Evolutionary conservation across 1,284 basidiomycete species (phyloP).

Genomic region (Cutaneotrichosporon sp.): DNA sequence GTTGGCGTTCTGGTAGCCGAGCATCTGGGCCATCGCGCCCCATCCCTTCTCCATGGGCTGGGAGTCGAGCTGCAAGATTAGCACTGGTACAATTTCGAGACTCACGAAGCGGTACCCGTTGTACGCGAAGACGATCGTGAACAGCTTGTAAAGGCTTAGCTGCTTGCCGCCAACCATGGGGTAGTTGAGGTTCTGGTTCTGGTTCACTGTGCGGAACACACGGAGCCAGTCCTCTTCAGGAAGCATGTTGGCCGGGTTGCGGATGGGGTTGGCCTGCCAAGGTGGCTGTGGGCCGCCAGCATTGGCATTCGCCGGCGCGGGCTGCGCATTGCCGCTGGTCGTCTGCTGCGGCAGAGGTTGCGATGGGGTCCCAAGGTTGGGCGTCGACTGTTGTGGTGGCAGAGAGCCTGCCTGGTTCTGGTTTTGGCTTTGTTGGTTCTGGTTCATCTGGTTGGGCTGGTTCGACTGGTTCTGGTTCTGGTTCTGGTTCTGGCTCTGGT

Average conservation of each 20-base stretch:
- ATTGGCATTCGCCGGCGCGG: background rate
- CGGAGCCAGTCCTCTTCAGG: slow-evolving; percentile 20
- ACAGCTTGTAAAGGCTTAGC: slow-evolving; percentile 25
- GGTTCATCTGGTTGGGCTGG: background rate
- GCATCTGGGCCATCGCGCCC: slow-evolving; percentile 14
- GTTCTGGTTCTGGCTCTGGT: slow-evolving; percentile 9
- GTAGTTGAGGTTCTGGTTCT: slow-evolving; percentile 20
- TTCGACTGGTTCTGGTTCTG: background rate
- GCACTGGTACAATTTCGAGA: background rate
- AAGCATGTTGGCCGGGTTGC: slow-evolving; percentile 13
- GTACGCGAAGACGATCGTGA: slow-evolving; percentile 19
- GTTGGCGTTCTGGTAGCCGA: slow-evolving; percentile 16
- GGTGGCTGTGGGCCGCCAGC: background rate
- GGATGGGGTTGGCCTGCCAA: slow-evolving; percentile 8
- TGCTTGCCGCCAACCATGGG: slow-evolving; percentile 22
- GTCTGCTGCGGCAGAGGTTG: slow-evolving; percentile 11
- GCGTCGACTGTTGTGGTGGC: slow-evolving; percentile 18
- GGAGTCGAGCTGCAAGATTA: slow-evolving; percentile 17
- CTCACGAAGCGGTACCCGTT: slow-evolving; percentile 27
- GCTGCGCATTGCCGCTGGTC: background rate
- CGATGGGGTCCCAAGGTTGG: slow-evolving; percentile 6
- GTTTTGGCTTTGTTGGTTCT: background rate
- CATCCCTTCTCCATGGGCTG: slow-evolving; percentile 24
- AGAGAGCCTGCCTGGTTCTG: slow-evolving; percentile 6
- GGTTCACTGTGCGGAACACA: slow-evolving; percentile 17